phyloP scores from a whole-genome alignment of 441 rosid genomes.

The Biscutella laevigata region DNA sequence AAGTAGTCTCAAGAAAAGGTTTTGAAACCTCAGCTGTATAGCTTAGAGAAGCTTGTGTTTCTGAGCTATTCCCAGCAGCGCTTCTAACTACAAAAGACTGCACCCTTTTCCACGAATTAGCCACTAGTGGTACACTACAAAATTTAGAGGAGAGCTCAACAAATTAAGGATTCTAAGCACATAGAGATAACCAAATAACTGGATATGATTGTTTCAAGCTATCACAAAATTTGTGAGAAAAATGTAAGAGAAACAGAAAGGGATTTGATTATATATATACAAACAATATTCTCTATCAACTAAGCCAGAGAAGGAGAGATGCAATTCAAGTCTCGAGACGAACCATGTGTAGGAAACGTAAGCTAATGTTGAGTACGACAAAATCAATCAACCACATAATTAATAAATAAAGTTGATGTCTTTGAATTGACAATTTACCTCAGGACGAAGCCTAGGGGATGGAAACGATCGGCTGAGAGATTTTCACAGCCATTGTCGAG shows the following conservation, averaged over 20 bases:
- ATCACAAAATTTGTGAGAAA: neutral
- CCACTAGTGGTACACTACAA: neutral
- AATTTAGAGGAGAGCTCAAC: neutral
- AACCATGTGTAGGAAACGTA: neutral
- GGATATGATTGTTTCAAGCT: neutral
- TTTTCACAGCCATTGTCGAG: slow-evolving; percentile 26
- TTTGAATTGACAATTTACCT: slow-evolving; percentile 31
- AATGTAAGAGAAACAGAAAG: neutral
- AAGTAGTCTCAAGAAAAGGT: slow-evolving; percentile 31
- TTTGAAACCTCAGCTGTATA: slow-evolving; percentile 39
- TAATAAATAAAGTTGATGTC: neutral
- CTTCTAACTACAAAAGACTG: slow-evolving; percentile 49
- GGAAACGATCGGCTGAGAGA: slow-evolving; percentile 45
- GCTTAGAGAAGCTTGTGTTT: slow-evolving; percentile 28
- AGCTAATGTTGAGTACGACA: neutral
- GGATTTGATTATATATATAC: neutral
- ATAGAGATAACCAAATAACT: neutral
- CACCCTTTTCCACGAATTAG: slow-evolving; percentile 8
- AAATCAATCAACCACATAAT: neutral
- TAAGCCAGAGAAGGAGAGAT: neutral
- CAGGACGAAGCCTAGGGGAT: slow-evolving; percentile 24
- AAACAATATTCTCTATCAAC: neutral
- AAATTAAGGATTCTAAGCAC: neutral
- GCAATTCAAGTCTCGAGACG: neutral
- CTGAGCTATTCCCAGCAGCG: slow-evolving; percentile 32